Conservation (phyloP, 495 filamentous ascomycete genomes). For the Jackrogersella multiformis region DNA sequence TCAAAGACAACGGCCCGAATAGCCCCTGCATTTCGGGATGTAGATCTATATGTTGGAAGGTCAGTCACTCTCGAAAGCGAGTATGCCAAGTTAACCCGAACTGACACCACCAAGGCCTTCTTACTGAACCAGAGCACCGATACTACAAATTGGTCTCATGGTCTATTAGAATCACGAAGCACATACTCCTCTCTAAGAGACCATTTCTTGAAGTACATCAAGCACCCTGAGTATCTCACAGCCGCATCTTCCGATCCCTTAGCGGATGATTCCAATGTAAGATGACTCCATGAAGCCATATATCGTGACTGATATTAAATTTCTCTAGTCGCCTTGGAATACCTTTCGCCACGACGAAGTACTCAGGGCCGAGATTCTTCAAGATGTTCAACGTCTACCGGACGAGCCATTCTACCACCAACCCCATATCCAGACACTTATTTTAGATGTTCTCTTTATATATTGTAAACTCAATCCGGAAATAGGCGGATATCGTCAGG, state of each 20-base stretch:
- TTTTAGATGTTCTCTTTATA: conserved; percentile 90
- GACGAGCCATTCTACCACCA: conserved; percentile 91
- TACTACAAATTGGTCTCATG: conserved; percentile 71
- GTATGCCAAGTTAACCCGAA: conserved; percentile 2
- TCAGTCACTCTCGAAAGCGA: conserved; percentile 47
- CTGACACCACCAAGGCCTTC: conserved; percentile 66
- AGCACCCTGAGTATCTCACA: conserved; percentile 81
- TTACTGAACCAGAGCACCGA: conserved; percentile 78
- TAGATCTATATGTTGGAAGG: conserved; percentile 95
- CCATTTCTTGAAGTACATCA: conserved; percentile 80
- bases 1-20: conserved; percentile 64
- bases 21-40: conserved; percentile 76
- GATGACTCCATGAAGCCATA: conserved; percentile 23
- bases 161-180: conserved; percentile 72
- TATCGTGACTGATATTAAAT: conserved; percentile 21
- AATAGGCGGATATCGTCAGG: conserved; percentile 87
- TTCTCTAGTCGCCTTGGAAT: conserved; percentile 84
- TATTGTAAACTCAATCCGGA: conserved; percentile 93
- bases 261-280: conserved; percentile 84
- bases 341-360: conserved; percentile 83
- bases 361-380: conserved; percentile 87
- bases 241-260: conserved; percentile 78
- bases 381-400: conserved; percentile 93
- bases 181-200: conserved; percentile 76
- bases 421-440: conserved; percentile 77